phyloP scores from a whole-genome alignment of 495 filamentous ascomycete species.

The Aspergillus taichungensis region DNA sequence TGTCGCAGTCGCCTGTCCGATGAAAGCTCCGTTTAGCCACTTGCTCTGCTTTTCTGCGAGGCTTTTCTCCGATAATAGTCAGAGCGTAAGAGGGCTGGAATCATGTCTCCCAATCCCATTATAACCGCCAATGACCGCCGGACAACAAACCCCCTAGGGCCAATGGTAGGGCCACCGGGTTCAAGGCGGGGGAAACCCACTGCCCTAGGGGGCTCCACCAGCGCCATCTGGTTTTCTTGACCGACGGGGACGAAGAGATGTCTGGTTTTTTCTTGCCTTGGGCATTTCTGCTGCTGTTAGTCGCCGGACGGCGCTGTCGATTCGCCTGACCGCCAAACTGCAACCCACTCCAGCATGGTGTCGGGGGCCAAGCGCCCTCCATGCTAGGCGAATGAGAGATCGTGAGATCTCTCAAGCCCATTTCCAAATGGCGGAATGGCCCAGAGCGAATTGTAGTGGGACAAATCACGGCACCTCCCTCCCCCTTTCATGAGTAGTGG shows the following conservation, averaged over 20 bases:
- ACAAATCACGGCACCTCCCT: too few species aligned
- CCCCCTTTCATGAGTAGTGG: neutral
- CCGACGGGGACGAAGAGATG: neutral
- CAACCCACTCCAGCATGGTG: conserved; percentile 7
- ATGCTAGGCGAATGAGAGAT: neutral
- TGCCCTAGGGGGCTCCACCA: neutral
- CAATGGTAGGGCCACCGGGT: too few species aligned
- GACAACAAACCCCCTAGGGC: too few species aligned
- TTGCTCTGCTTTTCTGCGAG: too few species aligned
- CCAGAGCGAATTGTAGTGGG: too few species aligned
- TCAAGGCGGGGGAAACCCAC: too few species aligned
- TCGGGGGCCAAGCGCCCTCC: conserved; percentile 8
- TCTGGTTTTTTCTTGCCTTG: conserved; percentile 17
- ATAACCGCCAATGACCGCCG: too few species aligned
- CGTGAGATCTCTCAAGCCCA: conserved; percentile 1
- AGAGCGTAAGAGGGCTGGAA: too few species aligned
- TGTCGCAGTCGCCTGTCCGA: too few species aligned
- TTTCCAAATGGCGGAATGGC: neutral
- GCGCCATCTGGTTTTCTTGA: neutral
- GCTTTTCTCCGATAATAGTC: too few species aligned
- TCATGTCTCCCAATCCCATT: too few species aligned
- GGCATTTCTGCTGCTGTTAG: conserved; percentile 22
- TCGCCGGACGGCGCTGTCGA: conserved; percentile 13
- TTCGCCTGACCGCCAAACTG: conserved; percentile 16
- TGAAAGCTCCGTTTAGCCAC: too few species aligned